Evolutionary conservation across 805 yeast species (phyloP).

Genomic region (Saccharomycopsis fermentans): DNA sequence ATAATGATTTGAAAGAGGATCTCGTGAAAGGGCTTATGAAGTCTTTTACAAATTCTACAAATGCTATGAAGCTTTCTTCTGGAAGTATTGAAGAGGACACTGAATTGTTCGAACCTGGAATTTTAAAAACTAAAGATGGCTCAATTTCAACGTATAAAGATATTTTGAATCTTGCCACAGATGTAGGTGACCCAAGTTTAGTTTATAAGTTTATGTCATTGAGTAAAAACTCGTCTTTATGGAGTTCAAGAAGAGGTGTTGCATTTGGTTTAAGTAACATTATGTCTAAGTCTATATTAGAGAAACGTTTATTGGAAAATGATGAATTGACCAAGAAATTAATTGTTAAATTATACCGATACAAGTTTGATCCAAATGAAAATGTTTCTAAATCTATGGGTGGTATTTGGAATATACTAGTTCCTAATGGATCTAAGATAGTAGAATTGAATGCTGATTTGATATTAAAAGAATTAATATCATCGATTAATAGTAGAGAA

Average conservation of each 20-base stretch:
- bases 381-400: constrained; percentile 75
- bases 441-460: constrained; percentile 43
- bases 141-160: constrained; percentile 89
- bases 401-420: constrained; percentile 73
- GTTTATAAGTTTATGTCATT: constrained; percentile 91
- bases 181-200: constrained; percentile 89
- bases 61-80: constrained; percentile 37
- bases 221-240: constrained; percentile 75
- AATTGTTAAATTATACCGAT: constrained; percentile 75
- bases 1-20: constrained; percentile 52
- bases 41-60: constrained; percentile 66
- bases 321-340: constrained; percentile 45
- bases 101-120: constrained; percentile 74
- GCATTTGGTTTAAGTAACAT: constrained; percentile 89
- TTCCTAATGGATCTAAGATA: constrained; percentile 43
- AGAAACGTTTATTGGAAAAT: constrained; percentile 47
- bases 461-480: constrained; percentile 55
- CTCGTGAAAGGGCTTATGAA: constrained; percentile 62
- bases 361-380: constrained; percentile 73
- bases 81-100: constrained; percentile 75
- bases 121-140: constrained; percentile 69
- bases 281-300: constrained; percentile 66
- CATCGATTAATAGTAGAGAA: constrained; percentile 68
- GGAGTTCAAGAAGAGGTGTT: constrained; percentile 90
- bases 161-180: constrained; percentile 78